Evolutionary conservation across 768 basidiomycete species (phyloP).

Genomic region (Rhizopogon rudus): DNA sequence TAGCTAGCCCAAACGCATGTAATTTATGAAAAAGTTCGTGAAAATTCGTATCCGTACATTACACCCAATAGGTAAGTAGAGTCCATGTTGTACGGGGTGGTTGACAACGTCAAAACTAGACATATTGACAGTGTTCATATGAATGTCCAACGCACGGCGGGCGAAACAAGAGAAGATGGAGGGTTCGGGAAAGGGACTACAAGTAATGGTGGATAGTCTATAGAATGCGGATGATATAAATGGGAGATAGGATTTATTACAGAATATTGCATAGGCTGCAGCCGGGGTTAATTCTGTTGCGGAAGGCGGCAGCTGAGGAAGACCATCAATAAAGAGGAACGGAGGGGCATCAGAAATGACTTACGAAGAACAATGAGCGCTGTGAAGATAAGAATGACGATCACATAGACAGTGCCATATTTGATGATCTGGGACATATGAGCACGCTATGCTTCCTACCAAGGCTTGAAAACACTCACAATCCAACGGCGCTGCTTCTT

Average conservation of each 20-base stretch:
- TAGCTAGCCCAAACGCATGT: not conserved
- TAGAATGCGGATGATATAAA: conserved; percentile 21
- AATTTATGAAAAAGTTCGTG: conserved; percentile 1
- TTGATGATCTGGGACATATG: conserved; percentile 58
- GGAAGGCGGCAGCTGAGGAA: conserved; percentile 54
- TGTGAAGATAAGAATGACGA: conserved; percentile 64
- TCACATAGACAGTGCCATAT: conserved; percentile 75
- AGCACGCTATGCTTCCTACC: conserved; percentile 5
- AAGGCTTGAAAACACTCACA: conserved; percentile 39
- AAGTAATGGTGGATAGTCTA: conserved; percentile 25
- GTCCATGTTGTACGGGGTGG: conserved; percentile 6
- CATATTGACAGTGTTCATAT: conserved; percentile 2
- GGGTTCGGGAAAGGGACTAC: conserved; percentile 14
- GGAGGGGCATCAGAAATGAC: conserved; percentile 26
- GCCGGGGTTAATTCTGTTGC: conserved; percentile 49
- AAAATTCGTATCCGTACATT: conserved; percentile 9
- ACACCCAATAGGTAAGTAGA: conserved; percentile 1
- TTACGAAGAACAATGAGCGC: conserved; percentile 76
- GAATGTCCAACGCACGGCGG: not conserved
- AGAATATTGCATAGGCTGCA: conserved; percentile 67
- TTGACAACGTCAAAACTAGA: conserved; percentile 4
- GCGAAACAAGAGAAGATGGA: not conserved
- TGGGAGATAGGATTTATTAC: conserved; percentile 34
- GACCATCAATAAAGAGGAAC: conserved; percentile 6
- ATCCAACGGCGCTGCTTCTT: conserved; percentile 88